These are phyloP conservation scores for Nakazawaea ambrosiae DNA, from an alignment of 805 yeast genomes.

Conservation along the genomic window DNA sequence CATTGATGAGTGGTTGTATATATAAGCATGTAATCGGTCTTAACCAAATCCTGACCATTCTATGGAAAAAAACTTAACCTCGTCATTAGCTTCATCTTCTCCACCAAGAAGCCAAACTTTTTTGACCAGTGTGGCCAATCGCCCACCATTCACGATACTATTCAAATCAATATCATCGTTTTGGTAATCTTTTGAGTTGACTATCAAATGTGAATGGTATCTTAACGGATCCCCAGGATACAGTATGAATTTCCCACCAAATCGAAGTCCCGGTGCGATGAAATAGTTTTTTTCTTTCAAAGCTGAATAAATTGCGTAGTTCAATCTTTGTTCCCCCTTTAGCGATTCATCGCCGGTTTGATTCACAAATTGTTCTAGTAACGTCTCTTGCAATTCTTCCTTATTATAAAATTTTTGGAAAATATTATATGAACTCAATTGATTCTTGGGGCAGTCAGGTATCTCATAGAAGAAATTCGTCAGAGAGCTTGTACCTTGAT, in stretches of 20 bases:
- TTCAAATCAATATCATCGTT: slow-evolving; percentile 48
- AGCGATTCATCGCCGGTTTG: not conserved
- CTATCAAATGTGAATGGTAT: slow-evolving; percentile 82
- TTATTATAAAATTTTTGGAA: slow-evolving; percentile 14
- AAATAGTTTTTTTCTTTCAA: slow-evolving; percentile 41
- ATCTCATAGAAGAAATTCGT: slow-evolving; percentile 14
- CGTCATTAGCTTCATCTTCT: slow-evolving; percentile 21
- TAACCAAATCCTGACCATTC: slow-evolving; percentile 98
- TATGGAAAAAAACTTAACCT: slow-evolving; percentile 52
- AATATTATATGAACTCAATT: slow-evolving; percentile 12
- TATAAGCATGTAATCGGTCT: too few relatives aligned
- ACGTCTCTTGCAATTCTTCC: slow-evolving; percentile 6
- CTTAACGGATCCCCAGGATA: slow-evolving; percentile 94
- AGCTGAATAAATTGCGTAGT: slow-evolving; percentile 28
- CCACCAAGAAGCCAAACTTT: slow-evolving; percentile 67
- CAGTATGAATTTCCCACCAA: slow-evolving; percentile 84
- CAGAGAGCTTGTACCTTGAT: slow-evolving; percentile 4
- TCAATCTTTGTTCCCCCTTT: slow-evolving; percentile 1
- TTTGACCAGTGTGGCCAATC: slow-evolving; percentile 89
- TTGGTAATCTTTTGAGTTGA: slow-evolving; percentile 37
- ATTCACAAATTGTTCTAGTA: slow-evolving; percentile 5
- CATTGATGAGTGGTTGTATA: too few relatives aligned
- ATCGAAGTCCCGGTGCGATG: slow-evolving; percentile 79
- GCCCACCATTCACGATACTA: slow-evolving; percentile 73
- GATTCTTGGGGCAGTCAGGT: slow-evolving; percentile 13